Conservation (phyloP, 1,284 basidiomycete species). For the Athelia psychrophila region DNA sequence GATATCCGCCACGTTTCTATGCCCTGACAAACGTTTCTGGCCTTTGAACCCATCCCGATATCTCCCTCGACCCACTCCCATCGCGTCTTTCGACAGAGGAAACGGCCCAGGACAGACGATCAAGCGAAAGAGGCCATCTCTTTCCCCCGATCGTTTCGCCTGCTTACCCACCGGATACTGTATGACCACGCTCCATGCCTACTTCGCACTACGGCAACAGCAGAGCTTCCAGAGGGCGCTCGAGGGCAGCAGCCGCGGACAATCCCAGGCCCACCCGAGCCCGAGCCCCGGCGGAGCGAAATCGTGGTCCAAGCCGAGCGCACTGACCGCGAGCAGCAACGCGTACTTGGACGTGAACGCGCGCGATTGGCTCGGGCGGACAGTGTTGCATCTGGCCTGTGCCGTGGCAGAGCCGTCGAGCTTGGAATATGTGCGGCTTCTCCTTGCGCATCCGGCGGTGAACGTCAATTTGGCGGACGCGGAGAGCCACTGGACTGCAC, state of each 20-base stretch:
- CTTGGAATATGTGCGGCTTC: constrained; percentile 76
- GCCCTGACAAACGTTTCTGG: too few relatives aligned
- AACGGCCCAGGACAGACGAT: not conserved
- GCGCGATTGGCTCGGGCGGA: constrained; percentile 70
- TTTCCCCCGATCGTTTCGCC: not conserved
- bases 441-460: constrained; percentile 78
- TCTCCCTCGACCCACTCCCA: not conserved
- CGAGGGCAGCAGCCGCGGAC: constrained; percentile 42
- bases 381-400: constrained; percentile 84
- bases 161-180: constrained; percentile 27
- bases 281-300: constrained; percentile 54
- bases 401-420: constrained; percentile 56
- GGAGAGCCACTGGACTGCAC: constrained; percentile 89
- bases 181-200: constrained; percentile 81
- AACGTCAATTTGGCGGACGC: constrained; percentile 82
- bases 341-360: constrained; percentile 64
- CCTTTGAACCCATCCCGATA: too few relatives aligned
- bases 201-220: constrained; percentile 74
- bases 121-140: not conserved
- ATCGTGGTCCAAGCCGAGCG: constrained; percentile 60
- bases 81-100: not conserved
- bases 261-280: constrained; percentile 22
- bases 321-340: constrained; percentile 34
- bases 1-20: too few relatives aligned
- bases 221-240: constrained; percentile 83